Evolutionary conservation across 1,139 yeast species (phyloP).

Genomic region (Candida glucosophila): DNA sequence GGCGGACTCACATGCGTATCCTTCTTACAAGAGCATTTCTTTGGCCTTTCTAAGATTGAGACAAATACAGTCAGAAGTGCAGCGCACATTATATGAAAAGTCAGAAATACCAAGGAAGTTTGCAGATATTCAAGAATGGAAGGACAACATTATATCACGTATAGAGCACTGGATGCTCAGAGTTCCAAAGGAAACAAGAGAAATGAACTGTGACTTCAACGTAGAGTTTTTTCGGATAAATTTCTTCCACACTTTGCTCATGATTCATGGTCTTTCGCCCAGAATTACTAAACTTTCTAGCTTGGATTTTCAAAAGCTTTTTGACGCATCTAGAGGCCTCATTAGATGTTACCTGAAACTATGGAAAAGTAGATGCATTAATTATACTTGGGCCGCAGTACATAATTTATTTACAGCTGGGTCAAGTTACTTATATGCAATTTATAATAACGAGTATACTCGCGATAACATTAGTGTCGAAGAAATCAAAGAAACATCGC

Average conservation of each 20-base stretch:
- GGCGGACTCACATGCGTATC: conserved; percentile 22
- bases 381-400: conserved; percentile 91
- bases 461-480: conserved; percentile 37
- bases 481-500: conserved; percentile 48
- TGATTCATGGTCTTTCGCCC: conserved; percentile 73
- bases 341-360: conserved; percentile 56
- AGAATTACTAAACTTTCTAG: conserved; percentile 46
- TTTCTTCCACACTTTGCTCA: conserved; percentile 65
- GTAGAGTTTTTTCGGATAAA: conserved; percentile 62
- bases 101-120: conserved; percentile 63
- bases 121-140: conserved; percentile 51
- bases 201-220: conserved; percentile 72
- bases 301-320: conserved; percentile 49
- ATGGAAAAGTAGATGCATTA: conserved; percentile 48
- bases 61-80: conserved; percentile 70
- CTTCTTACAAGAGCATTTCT: conserved; percentile 62
- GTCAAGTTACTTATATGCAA: conserved; percentile 68
- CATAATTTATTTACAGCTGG: conserved; percentile 88
- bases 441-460: conserved; percentile 57
- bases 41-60: conserved; percentile 60
- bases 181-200: conserved; percentile 47
- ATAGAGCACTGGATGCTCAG: conserved; percentile 54
- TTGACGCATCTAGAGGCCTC: conserved; percentile 57
- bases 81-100: conserved; percentile 59
- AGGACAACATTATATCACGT: conserved; percentile 37